These are phyloP conservation scores for Pseudognaphalium luteoalbum DNA, from an alignment of 129 eudicot genomes.

Conservation along the genomic window DNA sequence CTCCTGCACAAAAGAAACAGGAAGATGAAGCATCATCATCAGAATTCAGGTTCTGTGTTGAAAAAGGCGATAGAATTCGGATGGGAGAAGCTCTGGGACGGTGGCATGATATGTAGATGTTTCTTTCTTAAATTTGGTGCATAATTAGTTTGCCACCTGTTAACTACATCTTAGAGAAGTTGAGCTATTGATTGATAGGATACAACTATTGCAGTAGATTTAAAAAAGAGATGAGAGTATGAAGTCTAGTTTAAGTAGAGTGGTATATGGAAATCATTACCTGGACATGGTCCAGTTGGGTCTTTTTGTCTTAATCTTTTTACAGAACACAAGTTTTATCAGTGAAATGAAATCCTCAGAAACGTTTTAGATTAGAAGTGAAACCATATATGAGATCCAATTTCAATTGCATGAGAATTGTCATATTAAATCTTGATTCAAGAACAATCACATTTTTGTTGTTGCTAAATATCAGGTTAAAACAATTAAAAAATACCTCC, in stretches of 20 bases:
- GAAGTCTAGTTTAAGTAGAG: not conserved
- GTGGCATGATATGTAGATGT: constrained; percentile 41
- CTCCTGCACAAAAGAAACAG: constrained; percentile 48
- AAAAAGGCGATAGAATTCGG: constrained; percentile 74
- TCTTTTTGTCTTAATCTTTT: not conserved
- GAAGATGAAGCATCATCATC: constrained; percentile 38
- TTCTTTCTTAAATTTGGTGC: not conserved
- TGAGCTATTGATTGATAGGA: not conserved
- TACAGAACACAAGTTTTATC: not conserved
- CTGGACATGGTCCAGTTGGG: not conserved
- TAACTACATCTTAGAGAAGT: not conserved
- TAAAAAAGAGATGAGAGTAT: not conserved
- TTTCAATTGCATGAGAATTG: not conserved
- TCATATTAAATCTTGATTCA: too few relatives aligned
- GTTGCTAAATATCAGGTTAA: too few relatives aligned
- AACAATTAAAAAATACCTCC: too few relatives aligned
- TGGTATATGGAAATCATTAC: not conserved
- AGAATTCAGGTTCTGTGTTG: constrained; percentile 70
- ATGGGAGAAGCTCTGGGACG: constrained; percentile 91
- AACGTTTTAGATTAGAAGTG: not conserved
- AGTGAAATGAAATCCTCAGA: not conserved
- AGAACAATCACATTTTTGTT: too few relatives aligned
- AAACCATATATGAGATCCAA: not conserved
- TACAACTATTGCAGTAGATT: not conserved
- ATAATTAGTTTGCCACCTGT: not conserved